Base-by-base conservation (phyloP, 1,284 basidiomycete species). In the Apiotrichum veenhuisii region DNA sequence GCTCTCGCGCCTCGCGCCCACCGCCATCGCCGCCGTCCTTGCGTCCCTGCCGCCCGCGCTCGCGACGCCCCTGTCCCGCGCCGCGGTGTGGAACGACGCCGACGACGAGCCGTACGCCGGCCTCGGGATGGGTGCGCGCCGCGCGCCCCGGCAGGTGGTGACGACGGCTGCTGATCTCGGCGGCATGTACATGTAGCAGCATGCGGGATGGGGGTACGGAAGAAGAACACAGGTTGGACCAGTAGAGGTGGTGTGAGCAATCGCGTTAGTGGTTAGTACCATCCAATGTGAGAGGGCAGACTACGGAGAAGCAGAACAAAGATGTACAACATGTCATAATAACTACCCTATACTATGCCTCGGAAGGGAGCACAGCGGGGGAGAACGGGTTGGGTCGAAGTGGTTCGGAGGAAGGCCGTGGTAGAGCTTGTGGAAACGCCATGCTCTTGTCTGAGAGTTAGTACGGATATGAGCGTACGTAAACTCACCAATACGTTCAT, bases 71-170 rank as follows among this genome's bases (percentile, higher is more conserved):
- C 40, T 63, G 26, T 51, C 52, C 1, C 33, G 48, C 7, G 18
- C 41, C 15, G 49, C 48, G 22, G 47, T 1, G 9, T 73, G 72
- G 72, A 60, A 53, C n/a, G 70, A 73, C 48, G 64, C 59, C 45
- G 70, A 73, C 57, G 72, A 73, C 55, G 70, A 72, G 61, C 69
- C 67, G 9, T 71, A 61, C 55, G 50, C 56, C 17, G 67, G 59
- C 0, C 61, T 59, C 9, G 72, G 72, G 0, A 72, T 71, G 70
- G 70, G 70, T n/a, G 48, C 34, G 23, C 55, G 37, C n/a, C 9
- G 25, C 11, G 3, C 36, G n/a, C 18, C 12, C 18, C 15, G 37
- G 49, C 44, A 51, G 44, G 58, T 46, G 15, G 48, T 42, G 33
- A 30, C 57, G 7, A 37, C 42, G 7, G 41, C n/a, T 27, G 34